Evolutionary conservation across 176 grass and related monocot genomes (phyloP).

Genomic region (Pontederia paniculata): DNA sequence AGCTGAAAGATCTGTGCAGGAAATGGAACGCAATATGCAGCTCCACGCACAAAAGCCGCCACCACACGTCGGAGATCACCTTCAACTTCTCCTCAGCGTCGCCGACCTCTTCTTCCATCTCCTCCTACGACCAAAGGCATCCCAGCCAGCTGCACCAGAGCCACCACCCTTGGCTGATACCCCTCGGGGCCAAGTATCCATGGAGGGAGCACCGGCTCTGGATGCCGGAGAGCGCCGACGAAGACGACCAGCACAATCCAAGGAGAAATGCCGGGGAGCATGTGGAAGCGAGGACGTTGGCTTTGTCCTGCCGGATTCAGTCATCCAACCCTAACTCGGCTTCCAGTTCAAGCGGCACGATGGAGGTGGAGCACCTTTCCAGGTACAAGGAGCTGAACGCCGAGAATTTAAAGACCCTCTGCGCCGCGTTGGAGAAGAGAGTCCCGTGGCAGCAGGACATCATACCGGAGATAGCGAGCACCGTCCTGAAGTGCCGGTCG

Average conservation of each 20-base stretch:
- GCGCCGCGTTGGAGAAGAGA: slow-evolving; percentile 61
- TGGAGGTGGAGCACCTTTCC: slow-evolving; percentile 48
- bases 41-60: slow-evolving; percentile 17
- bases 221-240: neutral
- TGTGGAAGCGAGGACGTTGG: slow-evolving; percentile 17
- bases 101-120: slow-evolving; percentile 22
- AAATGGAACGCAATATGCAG: slow-evolving; percentile 25
- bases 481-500: slow-evolving; percentile 65
- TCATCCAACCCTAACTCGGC: neutral
- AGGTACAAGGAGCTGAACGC: slow-evolving; percentile 97
- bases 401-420: slow-evolving; percentile 75
- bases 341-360: slow-evolving; percentile 36
- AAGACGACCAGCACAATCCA: neutral
- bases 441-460: slow-evolving; percentile 84
- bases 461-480: slow-evolving; percentile 52
- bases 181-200: slow-evolving; percentile 21
- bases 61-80: slow-evolving; percentile 53
- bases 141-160: slow-evolving; percentile 14
- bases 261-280: neutral
- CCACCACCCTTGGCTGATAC: slow-evolving; percentile 29
- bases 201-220: slow-evolving; percentile 15
- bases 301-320: slow-evolving; percentile 10
- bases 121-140: slow-evolving; percentile 19
- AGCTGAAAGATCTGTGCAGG: slow-evolving; percentile 38
- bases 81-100: slow-evolving; percentile 45